Conservation (phyloP, 2,329 filamentous ascomycete genomes). For the Aspergillus sp. region DNA sequence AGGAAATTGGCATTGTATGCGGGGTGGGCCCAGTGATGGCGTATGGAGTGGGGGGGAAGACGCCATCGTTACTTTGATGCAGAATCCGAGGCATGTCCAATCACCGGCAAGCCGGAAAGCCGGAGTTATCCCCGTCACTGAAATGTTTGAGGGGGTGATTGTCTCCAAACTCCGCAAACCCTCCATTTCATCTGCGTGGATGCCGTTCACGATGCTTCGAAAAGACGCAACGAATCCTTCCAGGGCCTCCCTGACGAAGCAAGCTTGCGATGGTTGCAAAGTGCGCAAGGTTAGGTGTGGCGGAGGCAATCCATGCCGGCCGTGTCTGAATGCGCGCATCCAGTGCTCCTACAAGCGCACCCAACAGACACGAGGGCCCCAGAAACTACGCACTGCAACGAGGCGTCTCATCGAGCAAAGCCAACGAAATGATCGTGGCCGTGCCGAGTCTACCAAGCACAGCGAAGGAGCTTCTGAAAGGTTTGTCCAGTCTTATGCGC, state of each 20-base stretch:
- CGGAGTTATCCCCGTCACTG: neutral
- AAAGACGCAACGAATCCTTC: constrained; percentile 11
- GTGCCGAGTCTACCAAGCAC: neutral
- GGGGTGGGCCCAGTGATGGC: constrained; percentile 18
- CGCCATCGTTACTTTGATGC: constrained; percentile 13
- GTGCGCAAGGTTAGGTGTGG: constrained; percentile 55
- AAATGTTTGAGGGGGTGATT: neutral
- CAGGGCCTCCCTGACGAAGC: constrained; percentile 27
- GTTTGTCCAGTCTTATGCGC: neutral
- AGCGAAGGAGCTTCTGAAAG: neutral
- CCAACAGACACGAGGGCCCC: constrained; percentile 48
- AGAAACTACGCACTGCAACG: constrained; percentile 35
- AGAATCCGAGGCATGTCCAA: neutral
- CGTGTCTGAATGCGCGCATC: constrained; percentile 47
- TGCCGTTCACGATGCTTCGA: neutral
- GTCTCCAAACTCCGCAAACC: neutral
- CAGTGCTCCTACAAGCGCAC: constrained; percentile 52
- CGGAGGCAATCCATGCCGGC: constrained; percentile 48
- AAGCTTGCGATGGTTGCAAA: constrained; percentile 55
- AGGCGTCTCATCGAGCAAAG: constrained; percentile 23
- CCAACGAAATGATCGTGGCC: constrained; percentile 5
- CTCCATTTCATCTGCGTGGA: neutral
- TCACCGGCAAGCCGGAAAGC: neutral
- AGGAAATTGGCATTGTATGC: neutral
- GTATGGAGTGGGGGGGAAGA: constrained; percentile 18